phyloP scores from a whole-genome alignment of 257 asterid genomes.

The Paulownia fortunei region DNA sequence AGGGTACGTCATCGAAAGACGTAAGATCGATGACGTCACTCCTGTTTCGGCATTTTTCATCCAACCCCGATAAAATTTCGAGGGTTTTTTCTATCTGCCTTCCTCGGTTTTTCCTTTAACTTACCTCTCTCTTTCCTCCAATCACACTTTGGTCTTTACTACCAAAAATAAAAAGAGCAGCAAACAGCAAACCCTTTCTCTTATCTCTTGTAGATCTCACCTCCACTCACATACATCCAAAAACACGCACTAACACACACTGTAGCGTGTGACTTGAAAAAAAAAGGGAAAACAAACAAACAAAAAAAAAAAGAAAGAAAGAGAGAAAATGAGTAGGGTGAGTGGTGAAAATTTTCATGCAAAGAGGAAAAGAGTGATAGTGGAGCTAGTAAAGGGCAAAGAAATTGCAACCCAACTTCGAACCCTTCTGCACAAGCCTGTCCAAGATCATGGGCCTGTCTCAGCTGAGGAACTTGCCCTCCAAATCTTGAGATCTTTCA shows the following conservation, averaged over 20 bases:
- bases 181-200: background rate
- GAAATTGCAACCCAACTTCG: slow-evolving; percentile 48
- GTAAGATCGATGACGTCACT: background rate
- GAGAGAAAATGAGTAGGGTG: slow-evolving; percentile 23
- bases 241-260: slow-evolving; percentile 1
- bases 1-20: background rate
- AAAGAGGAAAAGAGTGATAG: slow-evolving; percentile 33
- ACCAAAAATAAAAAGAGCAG: background rate
- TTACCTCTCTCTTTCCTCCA: slow-evolving; percentile 45
- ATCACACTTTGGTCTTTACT: background rate
- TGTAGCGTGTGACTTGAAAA: background rate
- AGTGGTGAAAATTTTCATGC: slow-evolving; percentile 28
- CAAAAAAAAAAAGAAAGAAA: background rate
- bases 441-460: slow-evolving; percentile 17
- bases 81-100: slow-evolving; percentile 29
- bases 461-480: slow-evolving; percentile 35
- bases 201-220: background rate
- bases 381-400: slow-evolving; percentile 50
- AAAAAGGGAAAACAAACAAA: background rate
- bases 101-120: slow-evolving; percentile 38
- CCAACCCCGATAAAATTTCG: slow-evolving; percentile 18
- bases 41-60: background rate
- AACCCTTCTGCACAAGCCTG: slow-evolving; percentile 39
- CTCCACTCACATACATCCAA: background rate
- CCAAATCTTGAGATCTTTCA: slow-evolving; percentile 54